Base-by-base conservation (phyloP, 2,329 filamentous ascomycete species). In the Hymenoscyphus infarciens region DNA sequence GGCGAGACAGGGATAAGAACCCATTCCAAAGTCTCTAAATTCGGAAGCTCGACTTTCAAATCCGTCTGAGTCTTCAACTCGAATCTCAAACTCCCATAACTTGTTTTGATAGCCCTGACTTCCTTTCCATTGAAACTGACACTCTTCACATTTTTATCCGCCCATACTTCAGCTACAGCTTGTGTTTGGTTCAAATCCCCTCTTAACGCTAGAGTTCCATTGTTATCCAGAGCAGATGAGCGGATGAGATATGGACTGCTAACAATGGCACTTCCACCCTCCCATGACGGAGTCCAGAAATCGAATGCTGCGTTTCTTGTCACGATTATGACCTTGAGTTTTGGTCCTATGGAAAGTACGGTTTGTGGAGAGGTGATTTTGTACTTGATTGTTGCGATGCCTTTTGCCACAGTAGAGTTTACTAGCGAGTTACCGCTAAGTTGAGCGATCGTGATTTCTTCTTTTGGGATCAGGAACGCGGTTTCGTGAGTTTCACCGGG, bases 401-500 rank as follows among this genome's bases (percentile, higher is more conserved):
- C 59, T 22, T 61, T 35, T 13, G 25, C 55, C 5, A 61, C 63
- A 5, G 88, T 90, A 0, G 79, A 73, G 68, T 92, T 57, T 61
- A 13, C 55, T 11, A 54, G 59, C 31, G 7, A 33, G 35, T 19
- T 39, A 33, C 58, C 60, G 15, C 33, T 56, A 52, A 42, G 29
- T n/a, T 53, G 39, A 15, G 25, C 45, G 7, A 58, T 31, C 6
- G 25, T 4, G 4, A 5, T 13, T 31, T 22, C 42, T 22, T 57
- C 33, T 11, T 1, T 16, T 3, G 53, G 31, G 53, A 56, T 2
- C 3, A 56, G 11, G 15, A 33, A 64, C 45, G 62, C 72, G 35
- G 88, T 76, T 67, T 90, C 87, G 60, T 89, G 85, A 0, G 77
- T 76, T 67, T 90, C 87, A 4, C 78, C 78, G 0, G 80, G 76